Percentiles rank a stretch among this genome's conserved stretches.
phyloP scores from a whole-genome alignment of 2,329 filamentous ascomycete species.

The Cucurbitaria berberidis region DNA sequence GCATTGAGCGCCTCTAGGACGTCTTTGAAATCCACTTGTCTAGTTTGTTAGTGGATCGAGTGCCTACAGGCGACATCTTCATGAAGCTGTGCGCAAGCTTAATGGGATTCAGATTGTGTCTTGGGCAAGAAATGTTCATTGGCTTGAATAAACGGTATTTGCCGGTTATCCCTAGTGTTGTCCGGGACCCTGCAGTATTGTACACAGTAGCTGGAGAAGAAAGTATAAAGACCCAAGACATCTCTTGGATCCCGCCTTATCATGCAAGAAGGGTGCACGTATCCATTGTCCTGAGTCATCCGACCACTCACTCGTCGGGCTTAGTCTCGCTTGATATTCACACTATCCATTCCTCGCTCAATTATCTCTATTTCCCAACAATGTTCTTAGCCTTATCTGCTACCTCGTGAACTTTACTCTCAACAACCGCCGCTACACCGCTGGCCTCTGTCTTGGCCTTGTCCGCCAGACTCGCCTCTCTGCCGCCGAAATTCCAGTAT shows the following conservation, averaged over 20 bases:
- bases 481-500: conserved; percentile 62
- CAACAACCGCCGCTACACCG: conserved; percentile 1
- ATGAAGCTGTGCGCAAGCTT: too few species aligned
- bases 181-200: not conserved
- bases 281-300: too few species aligned
- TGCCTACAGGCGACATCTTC: too few species aligned
- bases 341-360: too few species aligned
- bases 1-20: too few species aligned
- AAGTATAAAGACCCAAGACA: not conserved
- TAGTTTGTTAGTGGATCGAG: too few species aligned
- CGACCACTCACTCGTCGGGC: too few species aligned
- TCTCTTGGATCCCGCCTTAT: not conserved
- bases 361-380: conserved; percentile 18
- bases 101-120: too few species aligned
- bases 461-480: conserved; percentile 50
- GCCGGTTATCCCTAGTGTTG: not conserved
- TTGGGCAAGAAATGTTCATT: too few species aligned
- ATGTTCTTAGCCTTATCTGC: conserved; percentile 16
- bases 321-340: not conserved
- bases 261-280: not conserved
- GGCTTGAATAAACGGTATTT: not conserved
- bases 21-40: too few species aligned
- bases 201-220: not conserved
- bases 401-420: conserved; percentile 12
- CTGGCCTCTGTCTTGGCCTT: conserved; percentile 31